A percentile compares a stretch with the other conserved stretches of the same genome.
These are phyloP conservation scores for Citropsis articulata DNA, from an alignment of 345 rosid genomes.

Conservation along the genomic window DNA sequence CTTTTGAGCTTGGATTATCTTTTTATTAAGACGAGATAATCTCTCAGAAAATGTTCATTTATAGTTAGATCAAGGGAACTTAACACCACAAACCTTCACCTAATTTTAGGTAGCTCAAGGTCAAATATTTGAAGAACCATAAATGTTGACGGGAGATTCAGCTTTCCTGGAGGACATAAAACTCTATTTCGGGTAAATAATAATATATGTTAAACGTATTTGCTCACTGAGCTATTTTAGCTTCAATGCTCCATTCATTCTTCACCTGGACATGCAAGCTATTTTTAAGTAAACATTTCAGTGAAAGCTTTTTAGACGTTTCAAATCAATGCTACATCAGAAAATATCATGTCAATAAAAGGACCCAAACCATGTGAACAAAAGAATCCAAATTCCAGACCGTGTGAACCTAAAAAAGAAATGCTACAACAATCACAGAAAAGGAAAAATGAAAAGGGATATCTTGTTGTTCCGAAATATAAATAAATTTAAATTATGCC, in stretches of 20 bases:
- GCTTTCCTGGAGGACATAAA: not conserved
- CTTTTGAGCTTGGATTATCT: not conserved
- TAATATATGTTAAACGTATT: too few relatives aligned
- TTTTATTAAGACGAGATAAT: not conserved
- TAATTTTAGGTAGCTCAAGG: not conserved
- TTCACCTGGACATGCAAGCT: not conserved
- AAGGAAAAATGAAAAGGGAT: not conserved
- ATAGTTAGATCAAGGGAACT: not conserved
- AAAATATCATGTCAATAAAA: not conserved
- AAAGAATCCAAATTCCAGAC: too few relatives aligned
- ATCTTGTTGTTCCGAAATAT: not conserved
- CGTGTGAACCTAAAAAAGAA: too few relatives aligned
- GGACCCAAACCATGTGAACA: not conserved
- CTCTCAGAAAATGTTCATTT: not conserved
- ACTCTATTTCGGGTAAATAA: not conserved
- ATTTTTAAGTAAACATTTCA: not conserved
- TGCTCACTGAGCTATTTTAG: not conserved
- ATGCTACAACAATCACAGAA: not conserved
- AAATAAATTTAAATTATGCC: not conserved
- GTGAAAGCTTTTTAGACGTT: not conserved
- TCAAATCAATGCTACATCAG: not conserved
- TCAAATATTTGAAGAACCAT: not conserved
- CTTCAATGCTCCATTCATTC: not conserved
- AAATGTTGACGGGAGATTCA: not conserved
- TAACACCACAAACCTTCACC: not conserved